A percentile compares a stretch with the other conserved stretches of the same genome.
Evolutionary conservation across 805 yeast species (phyloP).

Genomic region (Pichia kluyveri): DNA sequence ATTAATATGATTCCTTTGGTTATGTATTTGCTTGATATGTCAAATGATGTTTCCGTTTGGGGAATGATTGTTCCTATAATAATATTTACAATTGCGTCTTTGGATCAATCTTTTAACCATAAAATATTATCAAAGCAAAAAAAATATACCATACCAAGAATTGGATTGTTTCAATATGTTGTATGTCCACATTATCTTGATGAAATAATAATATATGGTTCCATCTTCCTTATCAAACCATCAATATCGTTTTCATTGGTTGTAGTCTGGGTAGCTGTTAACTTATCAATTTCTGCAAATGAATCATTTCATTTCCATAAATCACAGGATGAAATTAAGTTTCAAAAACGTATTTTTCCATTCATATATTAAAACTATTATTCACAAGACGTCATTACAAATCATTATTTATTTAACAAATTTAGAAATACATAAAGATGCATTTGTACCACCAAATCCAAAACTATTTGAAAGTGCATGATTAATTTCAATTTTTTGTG

Average conservation of each 20-base stretch:
- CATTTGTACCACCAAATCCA: constrained; percentile 97
- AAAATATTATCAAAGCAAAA: constrained; percentile 35
- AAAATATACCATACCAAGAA: constrained; percentile 50
- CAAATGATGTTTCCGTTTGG: background rate
- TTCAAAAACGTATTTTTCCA: constrained; percentile 21
- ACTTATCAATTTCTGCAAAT: constrained; percentile 46
- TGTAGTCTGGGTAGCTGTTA: constrained; percentile 32
- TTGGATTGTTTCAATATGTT: constrained; percentile 39
- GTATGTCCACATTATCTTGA: constrained; percentile 65
- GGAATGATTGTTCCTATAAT: constrained; percentile 6
- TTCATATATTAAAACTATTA: constrained; percentile 15
- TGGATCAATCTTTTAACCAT: constrained; percentile 45
- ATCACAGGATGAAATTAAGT: constrained; percentile 9
- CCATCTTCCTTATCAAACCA: constrained; percentile 13
- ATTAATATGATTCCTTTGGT: constrained; percentile 30
- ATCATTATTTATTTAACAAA: background rate
- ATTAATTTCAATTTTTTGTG: constrained; percentile 30
- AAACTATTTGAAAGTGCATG: constrained; percentile 82
- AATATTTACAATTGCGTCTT: constrained; percentile 27
- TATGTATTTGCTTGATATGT: background rate
- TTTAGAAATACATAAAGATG: constrained; percentile 51
- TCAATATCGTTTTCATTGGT: constrained; percentile 16
- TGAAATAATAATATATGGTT: constrained; percentile 48
- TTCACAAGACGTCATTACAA: constrained; percentile 1
- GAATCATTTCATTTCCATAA: constrained; percentile 44